Evolutionary conservation across 768 basidiomycete genomes (phyloP).

Genomic region (Russula vinacea): DNA sequence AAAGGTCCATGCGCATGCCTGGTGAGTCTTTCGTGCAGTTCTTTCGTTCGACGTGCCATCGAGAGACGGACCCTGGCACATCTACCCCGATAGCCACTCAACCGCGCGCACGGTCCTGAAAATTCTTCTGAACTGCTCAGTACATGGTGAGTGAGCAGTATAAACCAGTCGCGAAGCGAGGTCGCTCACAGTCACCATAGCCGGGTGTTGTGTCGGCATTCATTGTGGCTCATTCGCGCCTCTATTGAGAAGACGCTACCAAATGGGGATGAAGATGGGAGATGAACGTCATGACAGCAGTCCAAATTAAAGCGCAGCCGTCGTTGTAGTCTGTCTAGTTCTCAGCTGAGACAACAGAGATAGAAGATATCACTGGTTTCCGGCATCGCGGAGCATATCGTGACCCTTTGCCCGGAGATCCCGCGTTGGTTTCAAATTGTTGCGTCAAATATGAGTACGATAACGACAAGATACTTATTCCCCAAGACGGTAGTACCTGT

Average conservation of each 20-base stretch:
- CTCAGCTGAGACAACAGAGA: conserved; percentile 15
- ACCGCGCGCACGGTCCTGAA: conserved; percentile 13
- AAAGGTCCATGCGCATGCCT: neutral
- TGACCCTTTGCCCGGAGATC: conserved; percentile 57
- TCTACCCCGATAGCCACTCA: conserved; percentile 22
- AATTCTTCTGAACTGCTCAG: conserved; percentile 13
- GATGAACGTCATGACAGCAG: conserved; percentile 71
- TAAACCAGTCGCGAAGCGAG: neutral
- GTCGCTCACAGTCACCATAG: conserved; percentile 60
- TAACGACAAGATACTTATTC: conserved; percentile 56
- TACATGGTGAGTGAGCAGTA: neutral
- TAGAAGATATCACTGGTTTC: conserved; percentile 40
- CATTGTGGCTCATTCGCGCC: conserved; percentile 78
- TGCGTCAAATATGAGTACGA: neutral
- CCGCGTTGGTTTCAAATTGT: neutral
- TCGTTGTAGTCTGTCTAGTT: conserved; percentile 66
- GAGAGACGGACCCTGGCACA: neutral
- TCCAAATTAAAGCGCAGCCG: conserved; percentile 75
- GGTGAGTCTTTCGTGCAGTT: conserved; percentile 2
- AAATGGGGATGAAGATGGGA: conserved; percentile 69
- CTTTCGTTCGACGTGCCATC: neutral
- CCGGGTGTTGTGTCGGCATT: conserved; percentile 62
- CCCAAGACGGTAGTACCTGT: conserved; percentile 67
- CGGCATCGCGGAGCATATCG: conserved; percentile 54
- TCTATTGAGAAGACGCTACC: conserved; percentile 64